These are phyloP conservation scores for Canariomyces notabilis DNA, from an alignment of 2,329 filamentous ascomycete species.

Conservation along the genomic window DNA sequence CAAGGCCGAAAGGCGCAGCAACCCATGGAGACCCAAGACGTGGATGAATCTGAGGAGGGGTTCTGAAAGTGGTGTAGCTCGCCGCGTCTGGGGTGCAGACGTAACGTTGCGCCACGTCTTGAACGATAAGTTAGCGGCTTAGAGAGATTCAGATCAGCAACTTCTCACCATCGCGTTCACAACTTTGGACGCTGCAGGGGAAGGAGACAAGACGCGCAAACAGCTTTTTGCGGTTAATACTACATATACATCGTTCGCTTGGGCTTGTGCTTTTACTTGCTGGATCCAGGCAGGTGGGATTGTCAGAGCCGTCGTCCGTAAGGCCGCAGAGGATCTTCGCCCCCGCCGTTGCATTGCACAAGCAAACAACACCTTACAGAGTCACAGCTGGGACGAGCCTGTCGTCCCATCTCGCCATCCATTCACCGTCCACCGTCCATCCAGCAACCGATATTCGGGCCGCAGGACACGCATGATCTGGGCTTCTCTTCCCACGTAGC, in stretches of 20 bases:
- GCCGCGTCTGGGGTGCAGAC: not conserved
- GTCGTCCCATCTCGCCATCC: not conserved
- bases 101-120: slow-evolving; percentile 13
- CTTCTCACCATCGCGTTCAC: not conserved
- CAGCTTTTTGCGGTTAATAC: no score
- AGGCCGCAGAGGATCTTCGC: not conserved
- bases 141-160: slow-evolving; percentile 14
- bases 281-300: slow-evolving; percentile 9
- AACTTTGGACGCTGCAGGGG: no score
- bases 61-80: not conserved
- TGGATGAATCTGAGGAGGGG: not conserved
- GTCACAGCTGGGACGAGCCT: not conserved
- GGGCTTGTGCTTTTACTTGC: not conserved
- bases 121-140: not conserved
- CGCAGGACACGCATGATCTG: not conserved
- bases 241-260: no score
- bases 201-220: no score
- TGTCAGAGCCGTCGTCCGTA: not conserved
- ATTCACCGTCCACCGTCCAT: not conserved
- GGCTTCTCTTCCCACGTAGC: not conserved
- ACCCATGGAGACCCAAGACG: not conserved
- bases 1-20: not conserved
- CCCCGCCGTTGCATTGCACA: not conserved
- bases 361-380: not conserved
- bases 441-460: no score